Evolutionary conservation across 768 basidiomycete genomes (phyloP), one percentile per base, ranked within the genome.

Genomic region (Chiua virens): DNA sequence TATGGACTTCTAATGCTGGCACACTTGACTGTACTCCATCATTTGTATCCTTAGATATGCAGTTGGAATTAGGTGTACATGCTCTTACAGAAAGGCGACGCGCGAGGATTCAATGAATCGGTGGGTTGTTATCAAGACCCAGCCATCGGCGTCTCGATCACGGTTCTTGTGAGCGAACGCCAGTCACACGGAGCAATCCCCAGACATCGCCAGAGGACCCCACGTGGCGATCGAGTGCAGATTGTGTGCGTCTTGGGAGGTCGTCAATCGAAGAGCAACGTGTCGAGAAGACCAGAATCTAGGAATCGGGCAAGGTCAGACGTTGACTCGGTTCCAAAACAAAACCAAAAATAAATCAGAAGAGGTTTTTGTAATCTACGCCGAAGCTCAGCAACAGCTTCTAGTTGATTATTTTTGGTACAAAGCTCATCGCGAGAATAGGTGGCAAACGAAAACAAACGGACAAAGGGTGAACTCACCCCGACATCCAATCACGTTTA

Each of bases 381-480:
- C 82, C 78, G 64, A 75, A 76, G 81, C 83, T 89, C 82, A 86
- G 81, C 69, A 89, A 89, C 86, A 89, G 86, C 86, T 87, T 89
- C 86, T 89, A 89, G 86, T 88, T 86, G 85, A 86, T 85, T 73
- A 64, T 79, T 71, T 71, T 75, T 73, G 71, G 9, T 11, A 50
- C 32, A 9, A 47, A 25, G 40, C 18, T 69, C 66, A 69, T 67
- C 67, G 34, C 32, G 11, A 40, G n/a, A 47, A 47, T 8, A 15
- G 8, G 8, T 1, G 36, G 13, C 15, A 17, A 20, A 14, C 2
- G 18, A 11, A 18, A 13, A 25, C 1, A 27, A n/a, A n/a, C n/a
- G n/a, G n/a, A n/a, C n/a, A n/a, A 11, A 15, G 3, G 5, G 5
- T 3, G 1, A 25, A 14, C 55, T 58, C 38, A 67, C 1, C 0